Evolutionary conservation across 257 asterid genomes (phyloP).

Genomic region (Craterostigma plantagineum): DNA sequence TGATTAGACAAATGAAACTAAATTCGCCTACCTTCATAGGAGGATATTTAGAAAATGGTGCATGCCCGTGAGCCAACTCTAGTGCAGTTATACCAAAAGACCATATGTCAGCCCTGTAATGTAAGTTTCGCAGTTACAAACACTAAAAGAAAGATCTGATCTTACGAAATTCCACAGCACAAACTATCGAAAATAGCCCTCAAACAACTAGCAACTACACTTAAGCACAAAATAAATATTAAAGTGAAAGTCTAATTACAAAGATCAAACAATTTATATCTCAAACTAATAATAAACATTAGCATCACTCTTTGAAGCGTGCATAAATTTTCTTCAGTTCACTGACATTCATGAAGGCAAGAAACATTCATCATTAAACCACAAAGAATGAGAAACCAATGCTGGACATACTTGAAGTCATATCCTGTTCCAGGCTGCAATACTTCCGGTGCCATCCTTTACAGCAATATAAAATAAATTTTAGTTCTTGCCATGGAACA

Average conservation of each 20-base stretch:
- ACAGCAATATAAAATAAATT: slow-evolving; percentile 10
- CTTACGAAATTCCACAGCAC: too few species aligned
- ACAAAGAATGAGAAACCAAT: slow-evolving; percentile 4
- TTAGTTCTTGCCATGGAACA: background rate
- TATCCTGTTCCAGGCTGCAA: slow-evolving; percentile 98
- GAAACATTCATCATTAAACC: background rate
- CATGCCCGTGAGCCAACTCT: slow-evolving; percentile 99
- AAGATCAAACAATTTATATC: too few species aligned
- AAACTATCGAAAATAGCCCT: too few species aligned
- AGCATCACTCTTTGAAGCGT: too few species aligned
- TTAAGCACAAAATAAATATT: too few species aligned
- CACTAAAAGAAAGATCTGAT: too few species aligned
- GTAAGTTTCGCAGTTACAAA: slow-evolving; percentile 1
- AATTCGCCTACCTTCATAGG: slow-evolving; percentile 76
- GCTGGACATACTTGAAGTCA: slow-evolving; percentile 77
- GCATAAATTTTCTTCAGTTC: too few species aligned
- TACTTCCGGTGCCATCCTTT: slow-evolving; percentile 99
- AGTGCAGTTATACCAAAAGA: slow-evolving; percentile 97
- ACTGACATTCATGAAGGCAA: background rate
- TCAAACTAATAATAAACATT: too few species aligned
- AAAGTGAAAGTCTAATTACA: too few species aligned
- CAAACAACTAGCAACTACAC: too few species aligned
- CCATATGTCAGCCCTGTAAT: slow-evolving; percentile 95
- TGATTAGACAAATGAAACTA: background rate
- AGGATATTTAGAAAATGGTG: slow-evolving; percentile 98